phyloP scores from a whole-genome alignment of 495 filamentous ascomycete species.

The Oidiodendron maius region DNA sequence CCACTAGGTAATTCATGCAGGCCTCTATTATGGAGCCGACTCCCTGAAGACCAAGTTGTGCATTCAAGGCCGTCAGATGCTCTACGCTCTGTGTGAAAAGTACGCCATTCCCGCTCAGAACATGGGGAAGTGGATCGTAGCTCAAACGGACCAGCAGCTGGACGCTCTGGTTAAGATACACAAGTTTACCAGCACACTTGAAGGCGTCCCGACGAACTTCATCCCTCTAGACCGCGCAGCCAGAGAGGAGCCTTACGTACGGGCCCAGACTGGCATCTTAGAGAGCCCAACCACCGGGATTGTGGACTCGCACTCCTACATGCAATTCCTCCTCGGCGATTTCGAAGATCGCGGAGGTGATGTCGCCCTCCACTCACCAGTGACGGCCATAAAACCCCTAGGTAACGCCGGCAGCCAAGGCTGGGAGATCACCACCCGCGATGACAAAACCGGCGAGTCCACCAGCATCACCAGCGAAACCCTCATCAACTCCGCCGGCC shows the following conservation, averaged over 20 bases:
- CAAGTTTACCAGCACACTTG: constrained; percentile 54
- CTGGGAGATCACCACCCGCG: constrained; percentile 38
- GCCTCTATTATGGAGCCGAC: constrained; percentile 78
- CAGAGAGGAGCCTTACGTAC: constrained; percentile 65
- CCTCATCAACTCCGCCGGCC: constrained; percentile 80
- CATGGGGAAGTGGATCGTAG: constrained; percentile 92
- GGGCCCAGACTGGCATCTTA: constrained; percentile 62
- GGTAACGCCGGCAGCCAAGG: constrained; percentile 51
- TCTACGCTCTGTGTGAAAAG: constrained; percentile 72
- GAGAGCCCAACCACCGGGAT: constrained; percentile 86
- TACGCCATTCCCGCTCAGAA: constrained; percentile 64
- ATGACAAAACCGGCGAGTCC: constrained; percentile 34
- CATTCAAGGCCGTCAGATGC: constrained; percentile 62
- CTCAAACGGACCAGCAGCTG: constrained; percentile 68
- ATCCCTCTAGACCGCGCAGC: constrained; percentile 54
- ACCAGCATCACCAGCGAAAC: constrained; percentile 64
- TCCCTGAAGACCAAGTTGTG: constrained; percentile 83
- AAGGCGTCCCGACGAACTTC: constrained; percentile 66
- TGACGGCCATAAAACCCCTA: constrained; percentile 53
- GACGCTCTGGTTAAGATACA: constrained; percentile 60
- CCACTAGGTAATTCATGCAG: constrained; percentile 82
- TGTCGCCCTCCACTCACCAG: constrained; percentile 56
- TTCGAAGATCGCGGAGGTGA: constrained; percentile 77
- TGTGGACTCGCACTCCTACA: constrained; percentile 77
- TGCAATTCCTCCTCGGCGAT: constrained; percentile 67